A percentile compares a stretch with the other conserved stretches of the same genome.
phyloP scores from a whole-genome alignment of 768 basidiomycete species.

The Tricholoma terreum region DNA sequence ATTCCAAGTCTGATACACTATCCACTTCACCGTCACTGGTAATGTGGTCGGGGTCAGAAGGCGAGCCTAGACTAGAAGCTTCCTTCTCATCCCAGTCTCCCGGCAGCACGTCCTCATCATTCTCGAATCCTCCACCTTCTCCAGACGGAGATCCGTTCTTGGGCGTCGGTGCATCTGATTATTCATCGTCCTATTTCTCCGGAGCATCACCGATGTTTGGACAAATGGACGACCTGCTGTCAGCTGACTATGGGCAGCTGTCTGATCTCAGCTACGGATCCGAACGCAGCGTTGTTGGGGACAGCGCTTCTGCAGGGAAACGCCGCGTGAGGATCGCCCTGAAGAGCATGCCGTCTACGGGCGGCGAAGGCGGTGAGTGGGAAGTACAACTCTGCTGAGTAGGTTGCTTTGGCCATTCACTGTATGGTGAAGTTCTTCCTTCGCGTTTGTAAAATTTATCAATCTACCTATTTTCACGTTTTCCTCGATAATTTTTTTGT shows the following conservation, averaged over 20 bases:
- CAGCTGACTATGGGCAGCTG: conserved; percentile 30
- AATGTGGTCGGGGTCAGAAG: conserved; percentile 24
- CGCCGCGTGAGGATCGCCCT: conserved; percentile 65
- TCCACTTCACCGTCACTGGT: conserved; percentile 25
- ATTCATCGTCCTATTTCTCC: conserved; percentile 32
- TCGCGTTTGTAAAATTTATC: conserved; percentile 13
- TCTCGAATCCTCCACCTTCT: conserved; percentile 37
- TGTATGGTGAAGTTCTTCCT: conserved; percentile 4
- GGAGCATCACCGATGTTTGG: conserved; percentile 34
- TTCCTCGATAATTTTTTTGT: conserved; percentile 8
- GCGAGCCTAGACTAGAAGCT: conserved; percentile 19
- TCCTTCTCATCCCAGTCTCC: conserved; percentile 25
- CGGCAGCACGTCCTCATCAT: conserved; percentile 27
- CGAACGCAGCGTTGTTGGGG: conserved; percentile 33
- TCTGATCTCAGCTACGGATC: conserved; percentile 34
- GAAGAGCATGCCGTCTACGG: conserved; percentile 58
- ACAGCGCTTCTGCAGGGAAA: conserved; percentile 31
- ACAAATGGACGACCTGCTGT: conserved; percentile 26
- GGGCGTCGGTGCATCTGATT: conserved; percentile 45
- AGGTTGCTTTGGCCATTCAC: background rate
- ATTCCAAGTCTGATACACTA: conserved; percentile 19
- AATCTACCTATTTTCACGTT: conserved; percentile 4
- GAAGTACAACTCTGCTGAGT: conserved; percentile 68
- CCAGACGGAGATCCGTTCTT: conserved; percentile 56
- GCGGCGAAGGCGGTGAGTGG: conserved; percentile 74